Conservation (phyloP, 106 monocot genomes). For the Acanthochlamys bracteata region DNA sequence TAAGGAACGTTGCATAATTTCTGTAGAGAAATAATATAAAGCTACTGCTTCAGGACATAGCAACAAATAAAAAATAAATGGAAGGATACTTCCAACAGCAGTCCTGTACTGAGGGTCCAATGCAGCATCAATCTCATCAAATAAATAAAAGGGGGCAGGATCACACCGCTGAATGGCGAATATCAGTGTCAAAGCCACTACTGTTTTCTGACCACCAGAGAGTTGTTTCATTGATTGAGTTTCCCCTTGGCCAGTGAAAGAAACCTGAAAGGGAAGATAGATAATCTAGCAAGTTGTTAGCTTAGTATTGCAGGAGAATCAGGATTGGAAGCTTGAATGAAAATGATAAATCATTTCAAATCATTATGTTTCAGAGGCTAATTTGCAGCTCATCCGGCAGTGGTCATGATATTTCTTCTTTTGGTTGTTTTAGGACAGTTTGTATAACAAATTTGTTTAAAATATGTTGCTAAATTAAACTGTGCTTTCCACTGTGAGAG, state of each 20-base stretch:
- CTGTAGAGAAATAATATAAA: not conserved
- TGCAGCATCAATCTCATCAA: constrained; percentile 99
- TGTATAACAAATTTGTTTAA: too few relatives aligned
- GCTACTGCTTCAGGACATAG: not conserved
- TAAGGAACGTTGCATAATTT: too few relatives aligned
- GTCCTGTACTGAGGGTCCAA: constrained; percentile 97
- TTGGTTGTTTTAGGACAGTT: too few relatives aligned
- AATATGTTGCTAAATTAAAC: too few relatives aligned
- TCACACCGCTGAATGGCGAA: constrained; percentile 99
- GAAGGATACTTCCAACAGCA: constrained; percentile 93
- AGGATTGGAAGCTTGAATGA: too few relatives aligned
- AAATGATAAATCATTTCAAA: too few relatives aligned
- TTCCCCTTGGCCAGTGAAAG: constrained; percentile 98
- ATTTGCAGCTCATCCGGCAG: too few relatives aligned
- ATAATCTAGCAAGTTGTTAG: not conserved
- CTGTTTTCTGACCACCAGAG: constrained; percentile 98
- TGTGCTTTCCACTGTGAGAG: too few relatives aligned
- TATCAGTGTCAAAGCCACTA: constrained; percentile 88
- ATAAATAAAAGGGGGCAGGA: constrained; percentile 97
- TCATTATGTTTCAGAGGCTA: too few relatives aligned
- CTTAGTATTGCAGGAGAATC: not conserved
- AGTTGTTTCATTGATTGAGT: constrained; percentile 99
- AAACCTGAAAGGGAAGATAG: constrained; percentile 40
- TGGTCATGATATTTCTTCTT: too few relatives aligned
- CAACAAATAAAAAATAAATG: not conserved